Base-by-base conservation (phyloP, 805 yeast species). In the Lipomyces yamadae region DNA sequence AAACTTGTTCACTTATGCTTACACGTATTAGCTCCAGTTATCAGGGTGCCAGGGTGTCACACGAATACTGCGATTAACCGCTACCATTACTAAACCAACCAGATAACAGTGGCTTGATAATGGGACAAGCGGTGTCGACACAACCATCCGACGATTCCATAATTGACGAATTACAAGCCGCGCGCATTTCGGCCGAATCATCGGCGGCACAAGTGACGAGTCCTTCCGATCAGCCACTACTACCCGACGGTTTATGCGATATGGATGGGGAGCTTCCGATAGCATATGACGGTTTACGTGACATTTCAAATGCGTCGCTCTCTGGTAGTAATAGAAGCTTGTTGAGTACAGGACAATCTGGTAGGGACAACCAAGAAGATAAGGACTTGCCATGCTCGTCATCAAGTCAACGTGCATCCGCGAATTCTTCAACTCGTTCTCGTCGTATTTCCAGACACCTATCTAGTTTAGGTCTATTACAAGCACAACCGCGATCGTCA, bases 371-470 rank as follows among this genome's bases (percentile, higher is more conserved):
- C 29, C 13, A 13, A 6, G 48, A 42, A 24, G 48, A 15, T 42
- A n/a, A 42, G n/a, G 48, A 42, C 24, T 5, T 7, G 24, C n/a
- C 48, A 2, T 15, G 48, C 24, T 2, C 48, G 6, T 42, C 48
- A 42, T n/a, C 48, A 2, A 24, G 10, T 42, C 24, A 5, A 42
- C 24, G 18, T 15, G 6, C 48, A 42, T 42, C 48, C 48, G n/a
- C 48, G 48, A 42, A 42, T 42, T 13, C 32, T 15, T 8, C 55
- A 32, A 48, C 61, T 3, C 54, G 61, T 33, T 60, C 63, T 13
- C 63, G 66, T 4, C 56, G 69, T 30, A 55, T 62, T 6, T 62
- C 66, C 7, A 53, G 63, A n/a, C 65, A 58, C 33, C 52, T 65
- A 8, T 58, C 65, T 3, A 65, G 65, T 34, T 50, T 65, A 18